A percentile compares a stretch with the other conserved stretches of the same genome.
Conservation (phyloP, 148 eudicot species). For the Chenopodium album region DNA sequence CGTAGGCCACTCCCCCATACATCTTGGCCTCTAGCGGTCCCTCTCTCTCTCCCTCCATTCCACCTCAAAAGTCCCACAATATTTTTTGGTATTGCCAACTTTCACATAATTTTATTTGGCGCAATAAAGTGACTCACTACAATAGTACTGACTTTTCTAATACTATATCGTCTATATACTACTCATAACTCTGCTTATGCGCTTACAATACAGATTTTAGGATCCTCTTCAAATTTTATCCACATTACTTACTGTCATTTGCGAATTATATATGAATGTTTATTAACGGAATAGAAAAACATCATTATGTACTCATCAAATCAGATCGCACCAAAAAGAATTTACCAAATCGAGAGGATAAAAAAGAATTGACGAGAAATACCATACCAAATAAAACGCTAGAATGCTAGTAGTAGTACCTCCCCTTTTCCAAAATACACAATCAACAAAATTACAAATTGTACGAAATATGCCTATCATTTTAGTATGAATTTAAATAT, state of each 20-base stretch:
- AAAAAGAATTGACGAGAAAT: neutral
- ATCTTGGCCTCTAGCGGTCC: slow-evolving; percentile 24
- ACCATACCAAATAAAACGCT: neutral
- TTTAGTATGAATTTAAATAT: neutral
- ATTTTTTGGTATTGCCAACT: slow-evolving; percentile 6
- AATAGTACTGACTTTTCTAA: neutral
- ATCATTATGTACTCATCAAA: too few species aligned
- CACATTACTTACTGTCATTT: too few species aligned
- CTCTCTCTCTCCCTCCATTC: neutral
- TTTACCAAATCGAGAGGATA: neutral
- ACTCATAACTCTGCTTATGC: too few species aligned
- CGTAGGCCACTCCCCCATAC: slow-evolving; percentile 20
- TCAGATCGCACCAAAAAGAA: neutral
- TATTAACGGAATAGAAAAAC: too few species aligned
- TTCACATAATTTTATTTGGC: neutral
- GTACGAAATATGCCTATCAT: neutral
- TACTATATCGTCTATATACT: too few species aligned
- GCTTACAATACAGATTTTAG: too few species aligned
- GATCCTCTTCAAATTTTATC: too few species aligned
- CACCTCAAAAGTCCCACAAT: slow-evolving; percentile 9
- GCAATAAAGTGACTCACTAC: neutral
- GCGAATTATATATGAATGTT: too few species aligned
- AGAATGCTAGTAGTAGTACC: neutral
- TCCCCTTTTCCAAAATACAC: neutral
- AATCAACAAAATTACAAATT: neutral